Percentiles rank a stretch among this genome's conserved stretches.
These are phyloP conservation scores for Picocystis salinarum DNA, from an alignment of 139 green algal species.

Conservation along the genomic window DNA sequence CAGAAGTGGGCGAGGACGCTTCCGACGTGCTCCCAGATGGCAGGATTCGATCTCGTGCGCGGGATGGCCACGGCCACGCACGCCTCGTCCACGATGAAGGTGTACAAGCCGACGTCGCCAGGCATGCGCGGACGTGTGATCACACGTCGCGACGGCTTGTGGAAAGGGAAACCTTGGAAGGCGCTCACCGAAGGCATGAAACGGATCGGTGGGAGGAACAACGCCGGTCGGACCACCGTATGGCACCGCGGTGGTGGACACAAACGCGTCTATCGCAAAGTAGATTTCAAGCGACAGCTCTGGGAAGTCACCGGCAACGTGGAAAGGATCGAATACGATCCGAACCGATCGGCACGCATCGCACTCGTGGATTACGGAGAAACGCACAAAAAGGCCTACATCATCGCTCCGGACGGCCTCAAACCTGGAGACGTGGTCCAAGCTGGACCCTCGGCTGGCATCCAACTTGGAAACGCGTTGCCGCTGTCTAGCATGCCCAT, in stretches of 20 bases:
- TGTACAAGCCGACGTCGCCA: slow-evolving; percentile 67
- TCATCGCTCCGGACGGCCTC: slow-evolving; percentile 40
- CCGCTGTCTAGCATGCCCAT: slow-evolving; percentile 42
- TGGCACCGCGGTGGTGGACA: slow-evolving; percentile 53
- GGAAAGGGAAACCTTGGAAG: slow-evolving; percentile 13
- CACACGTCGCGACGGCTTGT: slow-evolving; percentile 14
- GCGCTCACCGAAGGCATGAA: slow-evolving; percentile 8
- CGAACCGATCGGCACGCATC: slow-evolving; percentile 68
- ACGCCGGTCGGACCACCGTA: slow-evolving; percentile 38
- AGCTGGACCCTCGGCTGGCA: slow-evolving; percentile 23
- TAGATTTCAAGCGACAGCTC: slow-evolving; percentile 38
- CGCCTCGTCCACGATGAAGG: too few relatives aligned
- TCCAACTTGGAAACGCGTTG: slow-evolving; percentile 52
- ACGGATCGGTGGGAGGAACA: slow-evolving; percentile 36
- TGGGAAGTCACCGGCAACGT: slow-evolving; percentile 25
- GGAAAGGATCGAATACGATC: slow-evolving; percentile 80
- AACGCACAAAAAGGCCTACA: slow-evolving; percentile 30
- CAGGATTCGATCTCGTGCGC: too few relatives aligned
- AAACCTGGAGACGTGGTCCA: slow-evolving; percentile 37
- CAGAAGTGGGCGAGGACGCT: too few relatives aligned
- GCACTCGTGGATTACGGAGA: slow-evolving; percentile 50
- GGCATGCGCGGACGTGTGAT: slow-evolving; percentile 47
- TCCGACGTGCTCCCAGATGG: too few relatives aligned
- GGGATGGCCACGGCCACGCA: too few relatives aligned
- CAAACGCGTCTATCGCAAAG: slow-evolving; percentile 39